phyloP scores from a whole-genome alignment of 176 grass and related monocot genomes.

The Chrysopogon serrulatus region DNA sequence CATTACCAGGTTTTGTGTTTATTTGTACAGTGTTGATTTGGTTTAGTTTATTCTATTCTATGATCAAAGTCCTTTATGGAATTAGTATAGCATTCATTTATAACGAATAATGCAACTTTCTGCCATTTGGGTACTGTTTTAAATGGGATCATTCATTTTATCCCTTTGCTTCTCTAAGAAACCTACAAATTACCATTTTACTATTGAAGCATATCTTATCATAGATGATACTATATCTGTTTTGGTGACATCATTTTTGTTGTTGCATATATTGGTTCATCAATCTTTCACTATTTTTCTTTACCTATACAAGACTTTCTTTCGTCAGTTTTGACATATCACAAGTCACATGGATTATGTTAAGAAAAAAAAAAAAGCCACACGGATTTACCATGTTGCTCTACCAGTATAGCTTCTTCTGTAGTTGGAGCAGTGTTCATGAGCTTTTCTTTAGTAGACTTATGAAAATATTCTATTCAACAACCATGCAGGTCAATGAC shows the following conservation, averaged over 20 bases:
- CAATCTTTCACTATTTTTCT: not conserved
- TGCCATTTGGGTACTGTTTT: not conserved
- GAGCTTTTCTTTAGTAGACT: not conserved
- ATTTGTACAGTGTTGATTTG: not conserved
- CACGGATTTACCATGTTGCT: not conserved
- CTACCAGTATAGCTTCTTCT: not conserved
- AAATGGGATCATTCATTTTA: not conserved
- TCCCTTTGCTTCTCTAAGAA: not conserved
- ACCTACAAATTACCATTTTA: not conserved
- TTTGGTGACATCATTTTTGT: slow-evolving; percentile 4
- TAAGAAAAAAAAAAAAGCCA: not conserved
- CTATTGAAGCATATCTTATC: not conserved
- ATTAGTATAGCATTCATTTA: not conserved
- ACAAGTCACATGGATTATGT: not conserved
- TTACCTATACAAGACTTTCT: not conserved
- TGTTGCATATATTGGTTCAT: not conserved
- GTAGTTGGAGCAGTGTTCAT: not conserved
- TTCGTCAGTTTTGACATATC: slow-evolving; percentile 13
- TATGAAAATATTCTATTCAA: slow-evolving; percentile 26
- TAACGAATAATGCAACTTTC: not conserved
- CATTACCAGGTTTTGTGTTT: not conserved
- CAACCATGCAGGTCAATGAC: slow-evolving; percentile 73
- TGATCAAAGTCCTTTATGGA: not conserved
- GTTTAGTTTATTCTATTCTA: not conserved
- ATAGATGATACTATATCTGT: slow-evolving; percentile 5